Conservation (phyloP, 352 stramenopile species). For the Pythium aquatile region DNA sequence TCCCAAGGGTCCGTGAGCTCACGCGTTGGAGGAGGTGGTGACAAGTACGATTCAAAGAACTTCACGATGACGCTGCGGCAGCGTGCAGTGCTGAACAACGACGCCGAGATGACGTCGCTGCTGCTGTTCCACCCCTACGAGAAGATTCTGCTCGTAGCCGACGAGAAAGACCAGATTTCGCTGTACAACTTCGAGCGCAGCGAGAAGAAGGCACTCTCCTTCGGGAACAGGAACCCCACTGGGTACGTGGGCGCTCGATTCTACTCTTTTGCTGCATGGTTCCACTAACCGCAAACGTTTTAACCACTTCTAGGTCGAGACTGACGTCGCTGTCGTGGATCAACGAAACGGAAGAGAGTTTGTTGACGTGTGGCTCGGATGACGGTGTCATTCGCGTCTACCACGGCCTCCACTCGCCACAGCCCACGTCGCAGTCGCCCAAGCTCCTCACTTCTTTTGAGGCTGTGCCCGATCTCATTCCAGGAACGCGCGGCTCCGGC, state of each 20-base stretch:
- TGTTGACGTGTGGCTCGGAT: conserved; percentile 95
- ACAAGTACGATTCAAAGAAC: conserved; percentile 67
- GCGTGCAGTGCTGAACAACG: conserved; percentile 89
- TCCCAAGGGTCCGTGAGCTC: conserved; percentile 22
- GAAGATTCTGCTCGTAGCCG: conserved; percentile 93
- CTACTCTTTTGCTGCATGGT: background rate
- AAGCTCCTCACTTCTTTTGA: conserved; percentile 92
- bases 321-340: conserved; percentile 97
- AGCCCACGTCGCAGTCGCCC: conserved; percentile 44
- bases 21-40: conserved; percentile 24
- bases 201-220: conserved; percentile 76
- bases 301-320: conserved; percentile 48
- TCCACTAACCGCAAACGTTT: background rate
- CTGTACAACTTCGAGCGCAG: conserved; percentile 95
- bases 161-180: conserved; percentile 92
- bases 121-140: conserved; percentile 97
- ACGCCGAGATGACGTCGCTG: conserved; percentile 93
- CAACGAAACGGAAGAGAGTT: conserved; percentile 92
- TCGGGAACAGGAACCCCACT: conserved; percentile 81
- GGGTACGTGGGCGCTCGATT: conserved; percentile 44
- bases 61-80: conserved; percentile 91
- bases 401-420: conserved; percentile 74
- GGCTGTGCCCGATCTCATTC: conserved; percentile 90
- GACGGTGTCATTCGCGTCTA: conserved; percentile 97
- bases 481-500: conserved; percentile 89